Conservation (phyloP, 441 rosid genomes). For the Populus trichocarpa region DNA sequence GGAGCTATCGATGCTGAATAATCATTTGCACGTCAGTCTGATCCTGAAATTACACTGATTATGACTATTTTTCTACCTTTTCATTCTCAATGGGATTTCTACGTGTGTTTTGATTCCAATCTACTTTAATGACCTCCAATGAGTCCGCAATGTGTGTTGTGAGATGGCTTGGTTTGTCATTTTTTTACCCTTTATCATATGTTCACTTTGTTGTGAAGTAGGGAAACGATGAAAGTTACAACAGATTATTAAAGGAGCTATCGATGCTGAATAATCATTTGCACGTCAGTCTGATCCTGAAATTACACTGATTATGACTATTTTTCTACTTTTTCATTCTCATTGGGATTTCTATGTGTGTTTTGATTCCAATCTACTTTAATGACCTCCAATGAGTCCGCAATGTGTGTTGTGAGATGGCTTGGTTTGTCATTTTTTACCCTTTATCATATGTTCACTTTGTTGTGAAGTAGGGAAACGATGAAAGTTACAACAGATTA, state of each 20-base stretch:
- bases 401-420: neutral
- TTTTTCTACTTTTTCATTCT: neutral
- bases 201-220: neutral
- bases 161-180: neutral
- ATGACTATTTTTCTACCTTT: no score
- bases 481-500: no score
- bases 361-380: no score
- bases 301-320: no score
- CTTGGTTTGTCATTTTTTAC: neutral
- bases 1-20: no score
- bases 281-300: neutral
- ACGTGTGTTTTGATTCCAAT: no score
- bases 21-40: neutral
- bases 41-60: no score
- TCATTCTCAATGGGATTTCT: no score
- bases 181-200: neutral
- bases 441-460: neutral
- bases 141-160: neutral
- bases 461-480: neutral
- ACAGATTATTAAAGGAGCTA: neutral
- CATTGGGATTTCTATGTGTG: neutral
- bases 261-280: neutral
- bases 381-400: neutral
- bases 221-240: neutral
- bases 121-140: no score